These are phyloP conservation scores for Glycine tomentella DNA, from an alignment of 306 rosid species.

Conservation along the genomic window DNA sequence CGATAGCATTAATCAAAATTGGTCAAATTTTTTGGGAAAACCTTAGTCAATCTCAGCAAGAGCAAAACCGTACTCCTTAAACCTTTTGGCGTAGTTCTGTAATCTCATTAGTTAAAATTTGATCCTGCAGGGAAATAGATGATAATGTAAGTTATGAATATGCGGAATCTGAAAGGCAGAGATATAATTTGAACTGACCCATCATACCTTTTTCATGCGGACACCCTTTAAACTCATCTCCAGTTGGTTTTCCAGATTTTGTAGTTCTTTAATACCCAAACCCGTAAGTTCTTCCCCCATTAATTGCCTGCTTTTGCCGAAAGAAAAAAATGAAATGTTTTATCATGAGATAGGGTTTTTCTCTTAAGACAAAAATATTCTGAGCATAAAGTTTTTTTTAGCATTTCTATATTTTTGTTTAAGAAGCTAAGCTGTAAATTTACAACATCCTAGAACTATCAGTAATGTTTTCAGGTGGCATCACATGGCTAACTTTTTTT, in stretches of 20 bases:
- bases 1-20: constrained; percentile 35
- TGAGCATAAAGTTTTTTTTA: not conserved
- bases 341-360: constrained; percentile 13
- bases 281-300: constrained; percentile 80
- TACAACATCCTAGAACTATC: not conserved
- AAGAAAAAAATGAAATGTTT: constrained; percentile 1
- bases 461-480: not conserved
- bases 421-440: constrained; percentile 10
- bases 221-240: constrained; percentile 78
- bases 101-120: constrained; percentile 54
- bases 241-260: constrained; percentile 71
- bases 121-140: constrained; percentile 56
- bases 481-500: not conserved
- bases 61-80: not conserved
- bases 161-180: constrained; percentile 8
- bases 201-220: constrained; percentile 68
- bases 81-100: constrained; percentile 62
- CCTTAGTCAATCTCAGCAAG: constrained; percentile 18
- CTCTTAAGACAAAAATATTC: not conserved
- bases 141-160: constrained; percentile 14
- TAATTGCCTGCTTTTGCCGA: constrained; percentile 61
- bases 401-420: not conserved
- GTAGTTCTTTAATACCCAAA: constrained; percentile 65
- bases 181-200: not conserved
- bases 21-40: constrained; percentile 22